These are phyloP conservation scores for Termitomyces sp. DNA, from an alignment of 768 basidiomycete genomes.

Conservation along the genomic window DNA sequence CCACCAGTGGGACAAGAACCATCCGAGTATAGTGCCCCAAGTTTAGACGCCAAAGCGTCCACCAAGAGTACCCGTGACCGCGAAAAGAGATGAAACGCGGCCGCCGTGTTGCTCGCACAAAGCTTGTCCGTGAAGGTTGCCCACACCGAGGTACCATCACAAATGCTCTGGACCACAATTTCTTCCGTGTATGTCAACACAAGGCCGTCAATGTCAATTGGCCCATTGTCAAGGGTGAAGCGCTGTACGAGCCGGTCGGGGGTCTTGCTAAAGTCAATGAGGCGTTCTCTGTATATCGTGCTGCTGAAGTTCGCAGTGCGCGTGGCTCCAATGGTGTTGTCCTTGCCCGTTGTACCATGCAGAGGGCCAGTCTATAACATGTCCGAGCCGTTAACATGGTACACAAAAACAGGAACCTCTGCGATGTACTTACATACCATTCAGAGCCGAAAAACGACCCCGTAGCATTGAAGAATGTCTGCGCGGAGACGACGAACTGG, in stretches of 20 bases:
- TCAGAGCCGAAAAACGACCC: neutral
- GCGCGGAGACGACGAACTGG: neutral
- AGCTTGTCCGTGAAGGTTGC: slow-evolving; percentile 1
- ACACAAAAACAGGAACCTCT: neutral
- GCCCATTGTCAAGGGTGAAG: neutral
- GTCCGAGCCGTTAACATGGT: neutral
- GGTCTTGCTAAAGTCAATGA: neutral
- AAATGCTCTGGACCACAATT: slow-evolving; percentile 1
- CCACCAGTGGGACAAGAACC: neutral
- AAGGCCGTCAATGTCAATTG: neutral
- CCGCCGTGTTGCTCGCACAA: neutral
- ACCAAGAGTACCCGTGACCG: neutral
- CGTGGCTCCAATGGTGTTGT: neutral
- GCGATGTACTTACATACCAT: slow-evolving; percentile 1
- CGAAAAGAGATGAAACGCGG: neutral
- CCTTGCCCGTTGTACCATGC: neutral
- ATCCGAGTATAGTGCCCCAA: neutral
- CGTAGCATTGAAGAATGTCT: neutral
- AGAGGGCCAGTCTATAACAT: neutral
- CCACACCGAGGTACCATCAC: slow-evolving; percentile 1
- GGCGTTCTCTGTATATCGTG: neutral
- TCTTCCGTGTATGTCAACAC: slow-evolving; percentile 2
- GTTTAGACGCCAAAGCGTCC: neutral
- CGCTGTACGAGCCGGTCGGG: neutral
- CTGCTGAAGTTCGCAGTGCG: neutral